These are phyloP conservation scores for Clavispora asparagi DNA, from an alignment of 805 yeast species.

Conservation along the genomic window DNA sequence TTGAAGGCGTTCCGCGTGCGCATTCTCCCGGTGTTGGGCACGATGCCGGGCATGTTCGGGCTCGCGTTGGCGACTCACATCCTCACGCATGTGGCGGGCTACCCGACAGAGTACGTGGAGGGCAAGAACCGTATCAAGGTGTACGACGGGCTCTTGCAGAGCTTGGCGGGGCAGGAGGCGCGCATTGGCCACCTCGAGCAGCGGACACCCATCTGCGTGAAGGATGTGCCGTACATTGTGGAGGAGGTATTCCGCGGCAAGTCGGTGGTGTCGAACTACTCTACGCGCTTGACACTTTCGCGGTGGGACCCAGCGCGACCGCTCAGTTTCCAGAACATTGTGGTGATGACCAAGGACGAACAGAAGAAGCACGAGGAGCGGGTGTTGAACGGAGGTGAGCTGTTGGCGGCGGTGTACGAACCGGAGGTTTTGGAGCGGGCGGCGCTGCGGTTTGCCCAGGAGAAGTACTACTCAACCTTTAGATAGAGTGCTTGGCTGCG, in stretches of 20 bases:
- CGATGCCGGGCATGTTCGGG: constrained; percentile 97
- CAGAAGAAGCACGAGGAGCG: constrained; percentile 72
- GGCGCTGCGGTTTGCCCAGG: constrained; percentile 65
- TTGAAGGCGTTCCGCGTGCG: constrained; percentile 87
- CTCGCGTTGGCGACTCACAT: constrained; percentile 82
- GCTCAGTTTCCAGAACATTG: constrained; percentile 70
- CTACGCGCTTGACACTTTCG: constrained; percentile 74
- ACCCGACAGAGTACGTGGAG: constrained; percentile 85
- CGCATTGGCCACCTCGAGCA: constrained; percentile 70
- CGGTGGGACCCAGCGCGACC: constrained; percentile 76
- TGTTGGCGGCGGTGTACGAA: constrained; percentile 58
- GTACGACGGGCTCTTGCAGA: constrained; percentile 77
- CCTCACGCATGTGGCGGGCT: constrained; percentile 74
- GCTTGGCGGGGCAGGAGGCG: constrained; percentile 81
- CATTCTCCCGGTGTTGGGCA: constrained; percentile 91
- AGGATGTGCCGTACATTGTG: constrained; percentile 74
- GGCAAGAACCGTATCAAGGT: constrained; percentile 83
- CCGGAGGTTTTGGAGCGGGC: constrained; percentile 53
- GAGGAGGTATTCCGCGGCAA: constrained; percentile 94
- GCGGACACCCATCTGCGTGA: constrained; percentile 65
- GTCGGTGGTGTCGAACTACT: constrained; percentile 78
- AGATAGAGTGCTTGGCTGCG: no score
- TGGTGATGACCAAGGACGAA: constrained; percentile 85
- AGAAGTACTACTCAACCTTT: constrained; percentile 53
- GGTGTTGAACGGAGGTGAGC: constrained; percentile 66